Base-by-base conservation (phyloP, 1,139 yeast genomes). In the Sugiyamaella sp. region DNA sequence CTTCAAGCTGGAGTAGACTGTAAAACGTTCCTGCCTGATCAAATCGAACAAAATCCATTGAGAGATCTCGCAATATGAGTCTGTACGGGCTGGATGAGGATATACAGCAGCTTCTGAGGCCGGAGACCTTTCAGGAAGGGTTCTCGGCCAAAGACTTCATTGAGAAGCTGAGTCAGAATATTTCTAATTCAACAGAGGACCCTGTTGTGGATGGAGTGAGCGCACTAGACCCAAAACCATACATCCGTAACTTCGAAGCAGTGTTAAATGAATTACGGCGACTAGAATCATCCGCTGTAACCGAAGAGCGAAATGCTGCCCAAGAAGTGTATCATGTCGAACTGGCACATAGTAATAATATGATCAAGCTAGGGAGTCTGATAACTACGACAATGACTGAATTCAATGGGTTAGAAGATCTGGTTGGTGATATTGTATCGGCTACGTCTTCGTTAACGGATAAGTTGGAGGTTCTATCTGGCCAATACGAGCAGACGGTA, bases 181-280 rank as follows among this genome's bases (percentile, higher is more conserved):
- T 85, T 60, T 74, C 80, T 33, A 67, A 39, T 40, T 37, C 51
- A 37, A 44, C 49, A 29, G 40, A 50, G 12, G 25, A 29, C 9
- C 29, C 39, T 20, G 37, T 29, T 4, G 35, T 29, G n/a, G 35
- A 29, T 29, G 35, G 35, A 29, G 35, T 37, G 9, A 44, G 52
- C 62, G 68, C 70, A 2, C 64, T 74, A 52, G 97, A 93, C 67
- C 97, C 99, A 1, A 90, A 89, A 63, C 99, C 99, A 1, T 91
- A 89, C 67, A 93, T 93, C 52, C 80, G 97, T 64, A 89, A 97
- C 0, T 91, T 93, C 70, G 98, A 91, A 69, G 83, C 93, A 1
- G 89, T 95, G 1, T 74, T 90, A 45, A 77, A 84, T 52, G 95
- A 89, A 65, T 73, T 89, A 58, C 81, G 84, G 62, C 76, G 76